These are phyloP conservation scores for Forsythia viridissima DNA, from an alignment of 257 asterid genomes.

Conservation along the genomic window DNA sequence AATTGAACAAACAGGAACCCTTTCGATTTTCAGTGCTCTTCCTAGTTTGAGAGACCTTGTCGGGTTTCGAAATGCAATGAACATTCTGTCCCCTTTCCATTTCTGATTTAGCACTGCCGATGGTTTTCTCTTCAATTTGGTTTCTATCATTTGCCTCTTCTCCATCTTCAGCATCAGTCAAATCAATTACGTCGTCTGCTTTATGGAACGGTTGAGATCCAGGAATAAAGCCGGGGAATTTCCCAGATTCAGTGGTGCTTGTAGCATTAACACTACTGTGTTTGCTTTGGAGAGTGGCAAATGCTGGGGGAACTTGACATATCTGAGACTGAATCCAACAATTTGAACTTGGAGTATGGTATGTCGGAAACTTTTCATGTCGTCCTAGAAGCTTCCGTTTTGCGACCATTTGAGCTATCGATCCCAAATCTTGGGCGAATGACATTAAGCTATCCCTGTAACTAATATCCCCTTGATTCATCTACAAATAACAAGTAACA, in stretches of 20 bases:
- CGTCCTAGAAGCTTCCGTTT: slow-evolving; percentile 40
- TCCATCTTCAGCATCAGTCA: slow-evolving; percentile 21
- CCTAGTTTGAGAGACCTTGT: neutral
- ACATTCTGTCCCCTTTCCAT: neutral
- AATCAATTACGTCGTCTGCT: slow-evolving; percentile 22
- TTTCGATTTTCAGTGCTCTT: neutral
- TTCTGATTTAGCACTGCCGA: neutral
- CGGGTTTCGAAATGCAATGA: neutral
- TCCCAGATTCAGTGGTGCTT: neutral
- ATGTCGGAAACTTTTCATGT: slow-evolving; percentile 14
- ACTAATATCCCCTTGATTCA: slow-evolving; percentile 38
- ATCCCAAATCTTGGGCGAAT: slow-evolving; percentile 66
- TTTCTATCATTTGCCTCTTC: slow-evolving; percentile 17
- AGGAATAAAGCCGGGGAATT: slow-evolving; percentile 35
- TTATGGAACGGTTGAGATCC: slow-evolving; percentile 23
- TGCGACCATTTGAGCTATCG: slow-evolving; percentile 64
- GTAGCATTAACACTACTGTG: neutral
- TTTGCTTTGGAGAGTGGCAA: slow-evolving; percentile 1
- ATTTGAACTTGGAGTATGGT: neutral
- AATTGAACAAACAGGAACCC: neutral
- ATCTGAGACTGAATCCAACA: slow-evolving; percentile 5
- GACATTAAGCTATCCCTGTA: slow-evolving; percentile 65
- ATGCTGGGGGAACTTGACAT: slow-evolving; percentile 19
- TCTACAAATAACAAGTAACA: no score
- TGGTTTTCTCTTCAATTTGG: slow-evolving; percentile 13